Evolutionary conservation across 345 rosid species (phyloP).

Genomic region (Arabis hirsuta): DNA sequence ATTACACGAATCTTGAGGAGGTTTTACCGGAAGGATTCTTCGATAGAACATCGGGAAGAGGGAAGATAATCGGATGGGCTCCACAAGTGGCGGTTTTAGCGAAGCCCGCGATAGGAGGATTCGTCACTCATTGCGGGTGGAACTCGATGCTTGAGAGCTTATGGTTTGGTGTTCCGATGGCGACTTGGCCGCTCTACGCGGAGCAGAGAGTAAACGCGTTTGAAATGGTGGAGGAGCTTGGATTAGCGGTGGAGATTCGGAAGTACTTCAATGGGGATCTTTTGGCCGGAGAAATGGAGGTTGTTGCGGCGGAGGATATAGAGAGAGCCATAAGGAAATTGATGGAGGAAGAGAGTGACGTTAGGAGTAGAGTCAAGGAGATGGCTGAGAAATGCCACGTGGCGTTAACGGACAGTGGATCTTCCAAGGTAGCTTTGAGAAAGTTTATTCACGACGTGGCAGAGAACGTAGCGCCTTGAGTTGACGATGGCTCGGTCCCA

Average conservation of each 20-base stretch:
- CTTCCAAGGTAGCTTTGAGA: constrained; percentile 40
- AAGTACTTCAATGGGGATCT: constrained; percentile 35
- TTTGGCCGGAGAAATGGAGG: constrained; percentile 11
- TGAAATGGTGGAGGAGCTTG: constrained; percentile 50
- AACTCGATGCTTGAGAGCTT: constrained; percentile 64
- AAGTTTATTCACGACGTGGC: constrained; percentile 46
- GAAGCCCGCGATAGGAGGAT: constrained; percentile 55
- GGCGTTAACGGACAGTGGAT: constrained; percentile 51
- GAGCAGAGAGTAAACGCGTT: constrained; percentile 71
- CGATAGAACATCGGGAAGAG: constrained; percentile 47
- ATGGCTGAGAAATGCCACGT: constrained; percentile 40
- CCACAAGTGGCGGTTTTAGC: constrained; percentile 55
- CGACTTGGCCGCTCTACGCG: constrained; percentile 55
- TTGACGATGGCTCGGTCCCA: neutral
- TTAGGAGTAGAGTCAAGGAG: constrained; percentile 42
- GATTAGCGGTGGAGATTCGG: constrained; percentile 52
- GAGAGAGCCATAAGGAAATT: constrained; percentile 46
- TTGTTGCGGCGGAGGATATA: constrained; percentile 45
- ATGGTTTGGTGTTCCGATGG: constrained; percentile 62
- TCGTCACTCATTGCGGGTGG: constrained; percentile 76
- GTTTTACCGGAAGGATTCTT: constrained; percentile 54
- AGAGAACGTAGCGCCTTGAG: neutral
- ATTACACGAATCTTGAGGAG: constrained; percentile 27
- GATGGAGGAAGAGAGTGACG: constrained; percentile 48
- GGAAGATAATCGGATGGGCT: constrained; percentile 63